Conservation (phyloP, 768 basidiomycete species). For the Psilocybe cubensis region DNA sequence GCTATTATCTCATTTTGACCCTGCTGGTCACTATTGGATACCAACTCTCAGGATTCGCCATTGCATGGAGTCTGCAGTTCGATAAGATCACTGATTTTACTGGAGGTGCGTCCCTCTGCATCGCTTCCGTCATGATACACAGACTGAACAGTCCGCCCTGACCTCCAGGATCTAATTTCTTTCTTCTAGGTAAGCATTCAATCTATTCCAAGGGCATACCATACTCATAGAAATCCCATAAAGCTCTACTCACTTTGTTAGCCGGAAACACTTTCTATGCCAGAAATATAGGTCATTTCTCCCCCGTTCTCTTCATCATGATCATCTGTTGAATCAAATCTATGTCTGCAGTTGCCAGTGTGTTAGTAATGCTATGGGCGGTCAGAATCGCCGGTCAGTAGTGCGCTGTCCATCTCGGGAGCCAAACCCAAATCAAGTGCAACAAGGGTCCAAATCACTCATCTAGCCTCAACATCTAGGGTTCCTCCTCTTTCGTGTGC, state of each 20-base stretch:
- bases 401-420: constrained; percentile 5
- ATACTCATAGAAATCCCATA: constrained; percentile 2
- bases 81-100: constrained; percentile 79
- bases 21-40: constrained; percentile 58
- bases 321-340: neutral
- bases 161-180: constrained; percentile 62
- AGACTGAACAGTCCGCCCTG: neutral
- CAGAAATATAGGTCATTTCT: constrained; percentile 50
- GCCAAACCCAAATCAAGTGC: neutral
- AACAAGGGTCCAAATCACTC: neutral
- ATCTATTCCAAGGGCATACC: neutral
- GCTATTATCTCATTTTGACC: constrained; percentile 52
- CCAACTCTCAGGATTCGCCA: constrained; percentile 63
- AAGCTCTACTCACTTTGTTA: constrained; percentile 64
- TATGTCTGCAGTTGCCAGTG: constrained; percentile 40
- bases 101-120: constrained; percentile 40
- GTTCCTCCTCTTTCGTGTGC: constrained; percentile 70
- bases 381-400: constrained; percentile 56
- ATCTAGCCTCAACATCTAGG: constrained; percentile 32
- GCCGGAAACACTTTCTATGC: constrained; percentile 64
- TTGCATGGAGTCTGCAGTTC: constrained; percentile 72
- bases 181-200: constrained; percentile 49
- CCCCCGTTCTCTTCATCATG: neutral
- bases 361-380: constrained; percentile 74
- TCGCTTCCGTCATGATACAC: neutral